A percentile compares a stretch with the other conserved stretches of the same genome.
Conservation (phyloP, 2,329 filamentous ascomycete species). For the Ramularia collo-cygni region DNA sequence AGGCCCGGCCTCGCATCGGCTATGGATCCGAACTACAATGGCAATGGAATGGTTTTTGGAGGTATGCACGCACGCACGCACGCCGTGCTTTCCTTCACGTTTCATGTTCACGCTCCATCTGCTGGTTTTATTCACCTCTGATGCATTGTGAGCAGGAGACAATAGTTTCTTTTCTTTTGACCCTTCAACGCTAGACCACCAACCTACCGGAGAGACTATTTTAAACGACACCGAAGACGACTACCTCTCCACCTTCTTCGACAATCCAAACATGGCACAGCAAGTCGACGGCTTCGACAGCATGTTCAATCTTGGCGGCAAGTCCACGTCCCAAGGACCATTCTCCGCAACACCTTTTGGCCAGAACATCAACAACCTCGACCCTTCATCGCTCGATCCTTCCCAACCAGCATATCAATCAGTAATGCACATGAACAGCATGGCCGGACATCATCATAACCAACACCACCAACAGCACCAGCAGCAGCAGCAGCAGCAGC, state of each 20-base stretch:
- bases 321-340: neutral
- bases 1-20: neutral
- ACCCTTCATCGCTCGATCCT: neutral
- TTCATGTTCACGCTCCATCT: neutral
- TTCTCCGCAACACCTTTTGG: no score
- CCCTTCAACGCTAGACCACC: neutral
- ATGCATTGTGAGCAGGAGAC: neutral
- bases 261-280: constrained; percentile 5
- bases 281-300: constrained; percentile 2
- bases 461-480: neutral
- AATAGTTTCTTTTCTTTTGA: constrained; percentile 2
- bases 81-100: neutral
- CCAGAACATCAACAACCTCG: no score
- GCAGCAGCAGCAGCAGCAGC: neutral
- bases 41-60: constrained; percentile 1
- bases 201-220: constrained; percentile 1
- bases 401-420: neutral
- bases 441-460: constrained; percentile 1
- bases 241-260: constrained; percentile 6
- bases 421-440: neutral
- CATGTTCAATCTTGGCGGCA: constrained; percentile 1
- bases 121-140: neutral
- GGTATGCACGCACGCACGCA: no score
- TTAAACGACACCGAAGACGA: constrained; percentile 5
- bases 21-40: constrained; percentile 1